These are phyloP conservation scores for Fagopyrum tataricum DNA, from an alignment of 148 eudicot species.

Conservation along the genomic window DNA sequence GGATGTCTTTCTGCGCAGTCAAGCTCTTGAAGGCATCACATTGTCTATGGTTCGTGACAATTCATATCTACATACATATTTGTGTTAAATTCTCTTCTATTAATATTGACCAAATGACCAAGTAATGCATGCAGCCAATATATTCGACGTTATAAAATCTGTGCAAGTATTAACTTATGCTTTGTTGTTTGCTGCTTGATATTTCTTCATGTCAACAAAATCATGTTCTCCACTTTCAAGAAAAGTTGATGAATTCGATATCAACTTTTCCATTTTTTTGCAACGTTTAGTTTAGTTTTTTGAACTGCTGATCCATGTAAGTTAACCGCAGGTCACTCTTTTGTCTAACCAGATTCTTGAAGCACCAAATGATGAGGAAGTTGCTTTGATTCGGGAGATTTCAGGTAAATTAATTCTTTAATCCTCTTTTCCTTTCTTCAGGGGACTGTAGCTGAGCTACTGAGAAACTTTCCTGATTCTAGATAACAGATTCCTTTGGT, in stretches of 20 bases:
- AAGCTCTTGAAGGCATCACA: slow-evolving; percentile 72
- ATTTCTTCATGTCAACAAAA: background rate
- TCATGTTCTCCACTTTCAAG: background rate
- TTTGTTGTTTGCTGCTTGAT: background rate
- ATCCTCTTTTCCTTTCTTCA: background rate
- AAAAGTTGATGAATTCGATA: background rate
- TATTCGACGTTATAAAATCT: background rate
- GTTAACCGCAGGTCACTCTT: slow-evolving; percentile 23
- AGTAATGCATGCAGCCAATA: background rate
- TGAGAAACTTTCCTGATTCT: background rate
- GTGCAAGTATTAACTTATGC: slow-evolving; percentile 5
- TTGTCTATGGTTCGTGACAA: slow-evolving; percentile 53
- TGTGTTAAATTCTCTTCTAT: background rate
- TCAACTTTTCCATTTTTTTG: background rate
- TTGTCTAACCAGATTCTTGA: slow-evolving; percentile 61
- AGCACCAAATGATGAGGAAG: slow-evolving; percentile 62
- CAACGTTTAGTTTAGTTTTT: slow-evolving; percentile 1
- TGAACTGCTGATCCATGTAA: slow-evolving; percentile 25
- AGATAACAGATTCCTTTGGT: background rate
- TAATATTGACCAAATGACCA: background rate
- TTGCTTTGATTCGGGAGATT: slow-evolving; percentile 43
- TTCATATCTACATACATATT: background rate
- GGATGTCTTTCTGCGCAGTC: slow-evolving; percentile 52
- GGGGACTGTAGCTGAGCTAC: background rate
- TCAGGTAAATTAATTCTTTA: slow-evolving; percentile 30